phyloP scores from a whole-genome alignment of 345 rosid species.

The Pistacia atlantica region DNA sequence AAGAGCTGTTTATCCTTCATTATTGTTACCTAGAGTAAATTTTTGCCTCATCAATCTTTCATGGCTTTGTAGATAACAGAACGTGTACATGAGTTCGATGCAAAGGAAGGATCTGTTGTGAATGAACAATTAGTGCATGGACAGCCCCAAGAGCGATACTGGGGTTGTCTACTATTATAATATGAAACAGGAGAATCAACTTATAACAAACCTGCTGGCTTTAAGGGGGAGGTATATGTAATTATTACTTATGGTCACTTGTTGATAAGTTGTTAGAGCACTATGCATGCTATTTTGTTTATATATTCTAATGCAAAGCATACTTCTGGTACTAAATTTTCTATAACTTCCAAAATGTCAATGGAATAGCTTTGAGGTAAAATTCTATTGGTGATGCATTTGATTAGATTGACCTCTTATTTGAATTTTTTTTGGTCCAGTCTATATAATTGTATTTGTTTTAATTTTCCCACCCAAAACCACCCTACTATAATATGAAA shows the following conservation, averaged over 20 bases:
- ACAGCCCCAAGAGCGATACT: too few relatives aligned
- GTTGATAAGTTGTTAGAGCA: not conserved
- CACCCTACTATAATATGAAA: not conserved
- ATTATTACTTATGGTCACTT: not conserved
- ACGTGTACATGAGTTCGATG: too few relatives aligned
- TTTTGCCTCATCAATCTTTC: too few relatives aligned
- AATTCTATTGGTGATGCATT: slow-evolving; percentile 4
- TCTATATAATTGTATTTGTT: not conserved
- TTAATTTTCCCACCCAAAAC: not conserved
- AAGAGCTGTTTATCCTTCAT: too few relatives aligned
- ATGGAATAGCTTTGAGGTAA: not conserved
- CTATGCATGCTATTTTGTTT: not conserved
- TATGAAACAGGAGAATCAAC: too few relatives aligned
- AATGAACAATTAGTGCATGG: too few relatives aligned
- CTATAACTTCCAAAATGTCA: not conserved
- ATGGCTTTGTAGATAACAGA: too few relatives aligned
- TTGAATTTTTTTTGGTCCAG: not conserved
- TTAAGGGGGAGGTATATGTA: slow-evolving; percentile 68
- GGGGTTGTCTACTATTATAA: too few relatives aligned
- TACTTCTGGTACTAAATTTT: not conserved
- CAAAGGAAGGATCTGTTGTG: too few relatives aligned
- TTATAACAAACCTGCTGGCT: slow-evolving; percentile 83
- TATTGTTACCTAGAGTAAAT: too few relatives aligned
- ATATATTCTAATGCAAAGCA: not conserved
- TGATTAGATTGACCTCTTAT: not conserved